These are phyloP conservation scores for Endocladia muricata DNA, from an alignment of 31 red algal genomes.

Conservation along the genomic window DNA sequence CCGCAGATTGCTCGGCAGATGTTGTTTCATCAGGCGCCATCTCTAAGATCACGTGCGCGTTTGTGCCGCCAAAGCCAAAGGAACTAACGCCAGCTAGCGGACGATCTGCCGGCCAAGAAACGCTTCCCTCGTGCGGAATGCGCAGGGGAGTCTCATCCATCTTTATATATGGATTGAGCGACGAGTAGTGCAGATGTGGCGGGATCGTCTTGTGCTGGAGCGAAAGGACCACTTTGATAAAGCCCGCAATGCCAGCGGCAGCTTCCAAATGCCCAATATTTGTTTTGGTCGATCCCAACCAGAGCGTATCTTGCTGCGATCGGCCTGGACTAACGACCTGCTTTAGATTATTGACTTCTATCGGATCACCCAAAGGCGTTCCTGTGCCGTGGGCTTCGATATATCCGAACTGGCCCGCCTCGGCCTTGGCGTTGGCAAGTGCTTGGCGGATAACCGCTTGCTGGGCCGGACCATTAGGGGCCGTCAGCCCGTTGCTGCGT, in stretches of 20 bases:
- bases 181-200: neutral
- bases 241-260: neutral
- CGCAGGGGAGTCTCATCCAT: neutral
- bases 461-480: neutral
- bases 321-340: neutral
- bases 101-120: neutral
- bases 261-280: conserved; percentile 11
- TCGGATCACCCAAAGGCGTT: neutral
- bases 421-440: neutral
- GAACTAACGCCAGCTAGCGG: conserved; percentile 33
- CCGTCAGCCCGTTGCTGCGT: neutral
- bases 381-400: conserved; percentile 15
- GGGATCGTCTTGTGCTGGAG: neutral
- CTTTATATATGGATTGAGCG: neutral
- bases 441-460: neutral
- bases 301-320: neutral
- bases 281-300: neutral
- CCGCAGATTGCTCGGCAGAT: neutral
- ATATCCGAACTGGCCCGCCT: neutral
- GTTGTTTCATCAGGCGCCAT: neutral
- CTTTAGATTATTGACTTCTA: neutral
- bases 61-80: conserved; percentile 46
- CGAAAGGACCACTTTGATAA: conserved; percentile 7
- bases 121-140: neutral
- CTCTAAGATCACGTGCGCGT: conserved; percentile 30